Conservation (phyloP, 345 rosid species). For the Aegle marmelos region DNA sequence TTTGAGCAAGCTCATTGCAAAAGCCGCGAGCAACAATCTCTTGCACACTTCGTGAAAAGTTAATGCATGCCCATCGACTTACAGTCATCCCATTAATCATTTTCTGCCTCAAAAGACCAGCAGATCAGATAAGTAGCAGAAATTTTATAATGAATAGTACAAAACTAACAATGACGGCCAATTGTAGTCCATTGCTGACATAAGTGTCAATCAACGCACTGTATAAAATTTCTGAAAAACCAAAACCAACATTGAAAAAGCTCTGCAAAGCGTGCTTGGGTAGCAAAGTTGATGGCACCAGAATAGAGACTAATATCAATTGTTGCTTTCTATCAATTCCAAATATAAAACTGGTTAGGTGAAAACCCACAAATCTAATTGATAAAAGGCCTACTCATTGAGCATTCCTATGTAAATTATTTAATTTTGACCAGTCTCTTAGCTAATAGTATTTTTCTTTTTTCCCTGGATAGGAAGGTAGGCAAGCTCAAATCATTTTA, state of each 20-base stretch:
- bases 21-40: conserved; percentile 90
- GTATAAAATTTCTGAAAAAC: not conserved
- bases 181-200: not conserved
- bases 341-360: not conserved
- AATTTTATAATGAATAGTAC: not conserved
- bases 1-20: conserved; percentile 89
- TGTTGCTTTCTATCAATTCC: not conserved
- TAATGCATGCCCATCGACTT: conserved; percentile 92
- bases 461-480: too few species aligned
- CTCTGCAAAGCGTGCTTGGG: not conserved
- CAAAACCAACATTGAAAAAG: not conserved
- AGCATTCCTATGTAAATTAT: not conserved
- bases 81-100: conserved; percentile 99
- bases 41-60: conserved; percentile 94
- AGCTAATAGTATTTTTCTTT: not conserved
- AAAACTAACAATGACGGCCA: not conserved
- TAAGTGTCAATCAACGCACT: not conserved
- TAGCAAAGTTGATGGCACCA: not conserved
- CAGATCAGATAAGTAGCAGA: conserved; percentile 13
- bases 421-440: not conserved
- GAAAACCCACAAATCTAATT: not conserved
- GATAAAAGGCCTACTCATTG: not conserved
- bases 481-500: too few species aligned
- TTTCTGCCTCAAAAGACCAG: conserved; percentile 49
- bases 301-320: not conserved